Evolutionary conservation across 768 basidiomycete species (phyloP).

Genomic region (Rhizopogon vulgaris): DNA sequence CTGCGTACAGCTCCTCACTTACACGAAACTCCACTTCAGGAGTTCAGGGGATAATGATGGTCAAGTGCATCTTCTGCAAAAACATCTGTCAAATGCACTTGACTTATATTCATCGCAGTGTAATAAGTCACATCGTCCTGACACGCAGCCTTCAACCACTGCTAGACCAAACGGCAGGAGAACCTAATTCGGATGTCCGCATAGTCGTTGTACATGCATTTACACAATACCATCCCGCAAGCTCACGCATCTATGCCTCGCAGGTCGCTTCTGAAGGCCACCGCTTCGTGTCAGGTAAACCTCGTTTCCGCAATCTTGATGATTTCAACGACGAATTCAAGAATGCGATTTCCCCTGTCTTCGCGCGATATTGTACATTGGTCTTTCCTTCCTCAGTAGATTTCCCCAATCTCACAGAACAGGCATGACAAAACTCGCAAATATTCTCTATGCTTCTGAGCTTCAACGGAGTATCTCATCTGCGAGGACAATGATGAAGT

Average conservation of each 20-base stretch:
- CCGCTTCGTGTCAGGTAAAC: slow-evolving; percentile 11
- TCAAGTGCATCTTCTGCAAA: slow-evolving; percentile 34
- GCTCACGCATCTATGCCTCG: background rate
- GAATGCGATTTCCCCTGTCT: slow-evolving; percentile 6
- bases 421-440: slow-evolving; percentile 50
- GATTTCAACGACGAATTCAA: slow-evolving; percentile 33
- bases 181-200: slow-evolving; percentile 50
- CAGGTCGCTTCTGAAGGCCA: slow-evolving; percentile 31
- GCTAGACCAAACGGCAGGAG: slow-evolving; percentile 41
- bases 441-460: slow-evolving; percentile 41
- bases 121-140: slow-evolving; percentile 51
- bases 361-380: slow-evolving; percentile 28
- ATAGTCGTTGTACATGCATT: slow-evolving; percentile 45
- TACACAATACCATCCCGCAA: background rate
- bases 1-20: background rate
- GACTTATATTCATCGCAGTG: slow-evolving; percentile 22
- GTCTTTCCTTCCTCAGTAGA: background rate
- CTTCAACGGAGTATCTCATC: slow-evolving; percentile 44
- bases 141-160: slow-evolving; percentile 50
- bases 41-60: slow-evolving; percentile 30
- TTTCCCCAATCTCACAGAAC: background rate
- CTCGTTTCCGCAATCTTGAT: slow-evolving; percentile 25
- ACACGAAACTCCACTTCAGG: slow-evolving; percentile 25
- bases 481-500: too few relatives aligned
- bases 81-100: background rate